These are phyloP conservation scores for Tolypocladium endophyticum DNA, from an alignment of 2,329 filamentous ascomycete species.

Conservation along the genomic window DNA sequence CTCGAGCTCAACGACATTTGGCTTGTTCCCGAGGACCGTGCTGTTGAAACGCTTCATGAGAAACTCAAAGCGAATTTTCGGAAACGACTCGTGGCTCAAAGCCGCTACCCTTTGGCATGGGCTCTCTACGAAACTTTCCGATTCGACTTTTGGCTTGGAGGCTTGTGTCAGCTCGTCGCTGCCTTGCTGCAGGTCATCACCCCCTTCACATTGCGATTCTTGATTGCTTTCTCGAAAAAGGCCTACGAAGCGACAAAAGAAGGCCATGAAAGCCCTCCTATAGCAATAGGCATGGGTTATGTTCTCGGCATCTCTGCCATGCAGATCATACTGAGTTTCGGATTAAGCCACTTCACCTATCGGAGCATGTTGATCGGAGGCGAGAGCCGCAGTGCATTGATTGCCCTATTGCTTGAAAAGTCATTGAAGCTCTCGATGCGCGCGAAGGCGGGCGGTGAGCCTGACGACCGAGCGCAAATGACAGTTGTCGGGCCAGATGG, in stretches of 20 bases:
- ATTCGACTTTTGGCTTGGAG: not conserved
- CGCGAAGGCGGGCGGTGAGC: not conserved
- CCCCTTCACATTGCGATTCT: not conserved
- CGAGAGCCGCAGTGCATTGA: not conserved
- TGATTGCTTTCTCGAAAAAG: not conserved
- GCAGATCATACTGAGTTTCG: not conserved
- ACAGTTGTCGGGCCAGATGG: not conserved
- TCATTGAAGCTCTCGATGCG: not conserved
- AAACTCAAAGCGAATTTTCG: not conserved
- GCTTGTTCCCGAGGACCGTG: not conserved
- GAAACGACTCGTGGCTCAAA: not conserved
- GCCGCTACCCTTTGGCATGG: not conserved
- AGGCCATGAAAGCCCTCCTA: not conserved
- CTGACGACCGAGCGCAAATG: not conserved
- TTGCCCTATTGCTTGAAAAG: not conserved
- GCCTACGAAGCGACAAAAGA: not conserved
- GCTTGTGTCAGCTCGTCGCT: not conserved
- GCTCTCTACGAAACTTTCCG: not conserved
- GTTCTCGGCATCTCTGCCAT: not conserved
- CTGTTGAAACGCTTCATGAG: not conserved
- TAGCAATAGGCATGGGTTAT: not conserved
- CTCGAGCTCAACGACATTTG: not conserved
- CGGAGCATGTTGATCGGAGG: not conserved
- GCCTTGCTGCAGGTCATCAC: not conserved
- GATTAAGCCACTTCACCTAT: not conserved